A percentile compares a stretch with the other conserved stretches of the same genome.
phyloP scores from a whole-genome alignment of 2,329 filamentous ascomycete species.

The Fusarium humuli region DNA sequence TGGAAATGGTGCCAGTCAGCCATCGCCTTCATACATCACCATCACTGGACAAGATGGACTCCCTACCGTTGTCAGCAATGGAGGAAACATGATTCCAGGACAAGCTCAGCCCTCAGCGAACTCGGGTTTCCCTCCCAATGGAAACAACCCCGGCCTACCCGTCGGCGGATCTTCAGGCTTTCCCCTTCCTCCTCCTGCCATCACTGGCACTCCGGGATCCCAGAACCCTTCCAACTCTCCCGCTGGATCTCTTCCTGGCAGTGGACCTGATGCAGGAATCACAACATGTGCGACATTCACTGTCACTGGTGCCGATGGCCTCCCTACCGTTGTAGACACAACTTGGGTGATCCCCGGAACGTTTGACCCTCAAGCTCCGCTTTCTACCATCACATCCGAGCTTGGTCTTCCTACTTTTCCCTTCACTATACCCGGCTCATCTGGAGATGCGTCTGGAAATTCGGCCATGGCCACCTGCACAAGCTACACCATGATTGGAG shows the following conservation, averaged over 20 bases:
- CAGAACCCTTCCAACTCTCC: constrained; percentile 24
- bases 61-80: constrained; percentile 44
- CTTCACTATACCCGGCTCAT: constrained; percentile 17
- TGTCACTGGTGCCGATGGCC: constrained; percentile 50
- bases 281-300: constrained; percentile 47
- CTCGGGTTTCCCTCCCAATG: constrained; percentile 16
- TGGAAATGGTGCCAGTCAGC: constrained; percentile 13
- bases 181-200: constrained; percentile 26
- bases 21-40: constrained; percentile 36
- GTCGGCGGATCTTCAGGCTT: constrained; percentile 24
- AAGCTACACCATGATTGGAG: constrained; percentile 38
- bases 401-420: constrained; percentile 28
- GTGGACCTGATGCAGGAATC: constrained; percentile 17
- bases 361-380: constrained; percentile 19
- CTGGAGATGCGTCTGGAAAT: constrained; percentile 29
- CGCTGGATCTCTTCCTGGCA: constrained; percentile 14
- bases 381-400: constrained; percentile 33
- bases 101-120: constrained; percentile 28
- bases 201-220: constrained; percentile 20
- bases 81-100: constrained; percentile 8
- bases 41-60: constrained; percentile 44
- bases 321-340: constrained; percentile 52
- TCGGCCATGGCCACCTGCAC: constrained; percentile 30
- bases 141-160: constrained; percentile 30
- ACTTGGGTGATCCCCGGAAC: constrained; percentile 46